Evolutionary conservation across 2,329 filamentous ascomycete species (phyloP), one percentile per base, ranked within the genome.

Genomic region (Incumbomyces lentus): DNA sequence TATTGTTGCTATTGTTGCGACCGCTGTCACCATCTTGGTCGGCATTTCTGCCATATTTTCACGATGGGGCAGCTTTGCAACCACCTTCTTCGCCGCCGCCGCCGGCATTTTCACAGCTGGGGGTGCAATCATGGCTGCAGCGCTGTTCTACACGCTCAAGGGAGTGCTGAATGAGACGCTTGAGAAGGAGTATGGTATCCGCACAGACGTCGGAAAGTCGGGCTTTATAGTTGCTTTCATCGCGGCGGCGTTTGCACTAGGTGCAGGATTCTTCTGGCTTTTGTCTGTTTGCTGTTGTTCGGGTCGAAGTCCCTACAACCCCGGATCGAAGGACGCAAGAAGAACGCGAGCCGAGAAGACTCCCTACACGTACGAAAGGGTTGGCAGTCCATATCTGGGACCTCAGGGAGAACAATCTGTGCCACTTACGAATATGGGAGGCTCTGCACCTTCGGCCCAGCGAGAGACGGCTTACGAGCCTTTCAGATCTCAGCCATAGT

Each of bases 221-320:
- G 90, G 84, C 69, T 79, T 92, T 46, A 74, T 74, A 31, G 68
- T 80, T 16, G 78, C 84, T 58, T 95, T 89, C 86, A 72, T 96
- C 50, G 82, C 81, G 36, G 82, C 82, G 33, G 84, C 78, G 22
- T 88, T 93, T 62, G 82, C 83, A 51, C 62, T 92, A 30, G 85
- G 66, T 35, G 82, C 84, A 6, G 79, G 78, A 53, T 68, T 95
- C 62, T 95, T 96, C 82, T 96, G 92, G 90, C 70, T 89, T 60
- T 79, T 93, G 64, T 86, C 81, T 65, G 77, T 84, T 59, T 96
- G 90, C 82, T 96, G 89, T 79, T 95, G 89, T 74, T 80, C 76
- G 57, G 86, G 86, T 39, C 68, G 67, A 53, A 55, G 62, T 50
- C 62, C 61, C 44, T 67, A 69, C 52, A 57, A 61, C 37, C 51